These are phyloP conservation scores for Diutina siamensis DNA, from an alignment of 1,139 yeast species.

Conservation along the genomic window DNA sequence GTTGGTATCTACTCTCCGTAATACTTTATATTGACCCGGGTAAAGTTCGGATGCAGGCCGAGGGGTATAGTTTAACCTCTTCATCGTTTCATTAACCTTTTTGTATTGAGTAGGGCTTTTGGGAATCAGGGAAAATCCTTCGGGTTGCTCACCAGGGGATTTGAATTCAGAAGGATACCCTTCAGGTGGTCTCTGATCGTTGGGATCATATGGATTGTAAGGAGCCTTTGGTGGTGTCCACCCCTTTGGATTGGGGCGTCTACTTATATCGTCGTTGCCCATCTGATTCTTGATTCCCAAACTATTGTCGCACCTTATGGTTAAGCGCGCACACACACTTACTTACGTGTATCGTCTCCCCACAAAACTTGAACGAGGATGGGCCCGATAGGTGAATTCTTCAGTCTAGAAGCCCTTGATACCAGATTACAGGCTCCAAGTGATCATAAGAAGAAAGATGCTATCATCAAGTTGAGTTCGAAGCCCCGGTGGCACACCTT, in stretches of 20 bases:
- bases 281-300: constrained; percentile 11
- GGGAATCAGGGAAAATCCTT: constrained; percentile 52
- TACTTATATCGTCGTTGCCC: constrained; percentile 16
- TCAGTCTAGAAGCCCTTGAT: constrained; percentile 71
- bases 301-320: constrained; percentile 7
- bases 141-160: constrained; percentile 41
- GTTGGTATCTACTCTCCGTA: constrained; percentile 48
- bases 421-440: constrained; percentile 51
- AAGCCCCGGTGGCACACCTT: constrained; percentile 60
- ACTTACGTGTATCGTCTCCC: too few species aligned
- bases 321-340: too few species aligned
- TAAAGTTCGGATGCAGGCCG: constrained; percentile 63
- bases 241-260: constrained; percentile 73
- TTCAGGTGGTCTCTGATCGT: constrained; percentile 65
- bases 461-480: constrained; percentile 31
- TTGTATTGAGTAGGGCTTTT: constrained; percentile 59
- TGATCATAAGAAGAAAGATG: constrained; percentile 29
- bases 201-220: constrained; percentile 75
- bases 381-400: constrained; percentile 16
- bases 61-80: constrained; percentile 63
- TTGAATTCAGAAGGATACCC: constrained; percentile 78
- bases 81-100: constrained; percentile 64
- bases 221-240: constrained; percentile 80
- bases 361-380: background rate
- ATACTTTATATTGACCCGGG: constrained; percentile 70